These are phyloP conservation scores for Zymoseptoria tritici DNA, from an alignment of 2,329 filamentous ascomycete genomes.

Conservation along the genomic window DNA sequence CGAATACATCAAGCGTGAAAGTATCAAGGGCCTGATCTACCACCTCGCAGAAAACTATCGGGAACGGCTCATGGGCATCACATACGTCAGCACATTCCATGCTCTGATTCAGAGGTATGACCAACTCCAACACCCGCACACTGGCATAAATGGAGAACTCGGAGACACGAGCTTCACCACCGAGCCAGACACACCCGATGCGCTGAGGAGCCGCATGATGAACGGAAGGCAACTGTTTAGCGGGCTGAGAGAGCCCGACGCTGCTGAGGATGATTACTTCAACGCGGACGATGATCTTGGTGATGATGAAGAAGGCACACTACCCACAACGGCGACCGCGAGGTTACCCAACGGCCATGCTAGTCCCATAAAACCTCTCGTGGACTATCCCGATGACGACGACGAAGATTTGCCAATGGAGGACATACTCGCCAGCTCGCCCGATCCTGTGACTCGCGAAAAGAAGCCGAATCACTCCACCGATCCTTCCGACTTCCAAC, in stretches of 20 bases:
- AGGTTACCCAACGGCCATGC: conserved; percentile 50
- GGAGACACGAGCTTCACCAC: conserved; percentile 60
- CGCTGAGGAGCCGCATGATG: conserved; percentile 33
- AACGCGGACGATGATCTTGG: conserved; percentile 63
- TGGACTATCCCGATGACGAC: conserved; percentile 92
- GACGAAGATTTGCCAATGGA: conserved; percentile 35
- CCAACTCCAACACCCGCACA: conserved; percentile 52
- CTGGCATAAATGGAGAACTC: conserved; percentile 40
- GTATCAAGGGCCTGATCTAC: conserved; percentile 70
- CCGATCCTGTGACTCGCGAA: conserved; percentile 28
- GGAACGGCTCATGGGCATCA: conserved; percentile 66
- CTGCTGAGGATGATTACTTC: conserved; percentile 88
- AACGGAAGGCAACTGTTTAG: conserved; percentile 54
- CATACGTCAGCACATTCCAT: conserved; percentile 78
- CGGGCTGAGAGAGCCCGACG: conserved; percentile 74
- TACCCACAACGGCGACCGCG: conserved; percentile 29
- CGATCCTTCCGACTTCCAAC: conserved; percentile 20
- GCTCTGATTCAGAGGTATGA: conserved; percentile 71
- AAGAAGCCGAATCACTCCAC: conserved; percentile 24
- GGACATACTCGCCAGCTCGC: conserved; percentile 46
- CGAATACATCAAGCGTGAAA: conserved; percentile 73
- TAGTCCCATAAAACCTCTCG: conserved; percentile 63
- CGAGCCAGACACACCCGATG: conserved; percentile 50
- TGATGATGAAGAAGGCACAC: conserved; percentile 26
- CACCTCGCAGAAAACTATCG: conserved; percentile 80